Conservation (phyloP, 139 green algal species). For the Closterium sp. region DNA sequence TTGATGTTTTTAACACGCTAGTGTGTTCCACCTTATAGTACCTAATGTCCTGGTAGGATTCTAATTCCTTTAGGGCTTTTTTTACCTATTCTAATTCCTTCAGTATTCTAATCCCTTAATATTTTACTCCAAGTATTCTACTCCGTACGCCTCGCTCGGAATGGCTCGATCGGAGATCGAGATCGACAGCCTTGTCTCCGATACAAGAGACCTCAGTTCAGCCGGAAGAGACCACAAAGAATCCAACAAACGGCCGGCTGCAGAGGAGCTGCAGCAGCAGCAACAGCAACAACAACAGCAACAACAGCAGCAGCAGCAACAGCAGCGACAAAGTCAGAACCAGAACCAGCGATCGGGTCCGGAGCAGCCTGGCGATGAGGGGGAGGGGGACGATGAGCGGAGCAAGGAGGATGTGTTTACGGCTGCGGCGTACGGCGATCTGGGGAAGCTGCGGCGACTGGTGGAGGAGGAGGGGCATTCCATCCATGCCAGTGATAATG, state of each 20-base stretch:
- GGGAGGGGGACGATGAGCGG: slow-evolving; percentile 9
- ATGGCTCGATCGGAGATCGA: not conserved
- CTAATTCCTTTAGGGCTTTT: no score
- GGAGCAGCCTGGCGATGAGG: not conserved
- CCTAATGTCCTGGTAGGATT: no score
- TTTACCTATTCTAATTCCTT: no score
- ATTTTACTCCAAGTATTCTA: no score
- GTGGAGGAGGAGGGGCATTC: slow-evolving; percentile 39
- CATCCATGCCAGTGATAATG: slow-evolving; percentile 1
- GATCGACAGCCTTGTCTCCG: not conserved
- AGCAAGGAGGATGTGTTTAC: slow-evolving; percentile 32
- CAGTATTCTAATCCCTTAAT: no score
- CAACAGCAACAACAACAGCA: not conserved
- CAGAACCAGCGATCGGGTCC: not conserved
- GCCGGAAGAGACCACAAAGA: not conserved
- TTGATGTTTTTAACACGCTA: not conserved
- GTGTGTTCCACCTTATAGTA: not conserved
- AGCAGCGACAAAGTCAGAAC: not conserved
- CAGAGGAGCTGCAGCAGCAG: not conserved
- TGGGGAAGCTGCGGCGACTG: slow-evolving; percentile 40
- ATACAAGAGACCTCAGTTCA: not conserved
- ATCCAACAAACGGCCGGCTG: not conserved
- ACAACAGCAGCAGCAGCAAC: not conserved
- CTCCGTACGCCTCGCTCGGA: no score
- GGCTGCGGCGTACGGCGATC: slow-evolving; percentile 27